Base-by-base conservation (phyloP, 148 eudicot species). In the Spergularia bocconei region DNA sequence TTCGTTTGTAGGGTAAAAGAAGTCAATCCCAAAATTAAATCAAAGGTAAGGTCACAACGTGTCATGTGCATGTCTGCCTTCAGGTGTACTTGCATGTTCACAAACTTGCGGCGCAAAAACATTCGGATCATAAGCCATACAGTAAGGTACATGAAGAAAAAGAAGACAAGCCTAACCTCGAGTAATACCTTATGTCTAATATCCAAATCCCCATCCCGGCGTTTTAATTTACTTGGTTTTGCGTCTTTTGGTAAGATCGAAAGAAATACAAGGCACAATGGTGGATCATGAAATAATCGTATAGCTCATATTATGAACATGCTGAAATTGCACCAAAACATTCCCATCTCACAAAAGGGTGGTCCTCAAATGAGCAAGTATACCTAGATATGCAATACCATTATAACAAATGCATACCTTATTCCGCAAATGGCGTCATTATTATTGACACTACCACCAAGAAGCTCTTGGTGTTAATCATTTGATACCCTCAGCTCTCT, bases 401-500 rank as follows among this genome's bases (percentile, higher is more conserved):
- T 9, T 33, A 12, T 36, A 16, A 48, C 12, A 63, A 19, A 78
- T 68, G 57, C 72, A 75, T 48, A 88, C 92, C 92, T 88, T 83
- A 94, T 94, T 67, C 85, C 86, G 73, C 86, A 84, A 72, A 94
- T 87, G 52, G 84, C 79, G 17, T 91, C 93, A 67, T 94, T 97
- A 77, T 86, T 78, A 76, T 90, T 89, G 70, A 94, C 96, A 81
- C 88, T 84, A 73, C 78, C 80, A 14, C 25, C 25, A 23, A 90
- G 90, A 63, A 94, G 88, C 78, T 94, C 97, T 74, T 96, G 84
- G 84, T 94, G 98, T 79, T 94, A 97, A 68, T 94, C 97, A 83
- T 94, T 93, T 63, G 98, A 91, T 68, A 94, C 96, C 77, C 98
- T 87, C 82, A 94, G 78, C 84, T 94, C 98, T 87, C 89, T 94